These are phyloP conservation scores for Jacaranda mimosifolia DNA, from an alignment of 257 asterid genomes.

Conservation along the genomic window DNA sequence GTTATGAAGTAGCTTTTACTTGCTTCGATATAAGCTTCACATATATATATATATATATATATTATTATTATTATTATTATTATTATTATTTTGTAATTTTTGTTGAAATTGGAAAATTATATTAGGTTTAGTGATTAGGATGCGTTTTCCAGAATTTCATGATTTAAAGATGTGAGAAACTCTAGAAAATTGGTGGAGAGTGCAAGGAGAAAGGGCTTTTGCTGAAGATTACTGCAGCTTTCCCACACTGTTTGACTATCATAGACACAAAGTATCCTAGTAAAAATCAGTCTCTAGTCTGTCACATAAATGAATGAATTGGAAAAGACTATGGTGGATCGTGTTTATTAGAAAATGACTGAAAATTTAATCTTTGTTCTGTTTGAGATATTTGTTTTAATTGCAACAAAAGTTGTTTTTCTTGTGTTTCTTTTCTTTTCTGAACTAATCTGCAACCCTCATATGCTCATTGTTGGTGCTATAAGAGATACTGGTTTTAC, in stretches of 20 bases:
- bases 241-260: too few relatives aligned
- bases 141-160: background rate
- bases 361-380: conserved; percentile 1
- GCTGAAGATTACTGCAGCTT: background rate
- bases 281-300: background rate
- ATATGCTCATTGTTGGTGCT: background rate
- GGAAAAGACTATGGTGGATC: background rate
- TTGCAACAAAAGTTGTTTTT: background rate
- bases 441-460: background rate
- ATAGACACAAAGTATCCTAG: background rate
- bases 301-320: conserved; percentile 8
- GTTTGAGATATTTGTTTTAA: background rate
- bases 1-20: background rate
- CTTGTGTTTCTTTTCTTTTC: background rate
- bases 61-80: too few relatives aligned
- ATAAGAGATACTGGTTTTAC: background rate
- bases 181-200: background rate
- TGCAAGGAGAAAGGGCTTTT: conserved; percentile 6
- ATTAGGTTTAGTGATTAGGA: conserved; percentile 3
- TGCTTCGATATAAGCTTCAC: too few relatives aligned
- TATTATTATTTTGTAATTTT: background rate
- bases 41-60: too few relatives aligned
- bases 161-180: conserved; percentile 3
- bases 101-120: background rate
- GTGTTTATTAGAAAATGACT: background rate